These are phyloP conservation scores for Aleurites moluccanus DNA, from an alignment of 441 rosid genomes.

Conservation along the genomic window DNA sequence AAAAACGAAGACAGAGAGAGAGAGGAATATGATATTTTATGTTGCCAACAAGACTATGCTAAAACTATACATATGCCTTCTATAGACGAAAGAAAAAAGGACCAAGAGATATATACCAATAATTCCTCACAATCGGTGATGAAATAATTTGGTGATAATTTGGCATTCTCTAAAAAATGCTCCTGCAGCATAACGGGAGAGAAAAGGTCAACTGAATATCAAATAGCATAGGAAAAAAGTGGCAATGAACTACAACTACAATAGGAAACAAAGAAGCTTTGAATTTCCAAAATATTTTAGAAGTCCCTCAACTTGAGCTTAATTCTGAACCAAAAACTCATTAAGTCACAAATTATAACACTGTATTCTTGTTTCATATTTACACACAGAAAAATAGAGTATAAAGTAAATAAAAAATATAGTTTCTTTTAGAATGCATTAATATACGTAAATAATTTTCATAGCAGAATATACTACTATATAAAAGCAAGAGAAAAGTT, in stretches of 20 bases:
- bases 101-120: constrained; percentile 47
- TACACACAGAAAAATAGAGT: not conserved
- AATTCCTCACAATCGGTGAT: constrained; percentile 73
- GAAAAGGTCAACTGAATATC: not conserved
- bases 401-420: not conserved
- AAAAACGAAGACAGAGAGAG: not conserved
- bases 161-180: constrained; percentile 79
- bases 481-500: not conserved
- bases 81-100: not conserved
- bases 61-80: constrained; percentile 9
- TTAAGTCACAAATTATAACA: not conserved
- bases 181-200: constrained; percentile 45
- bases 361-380: not conserved
- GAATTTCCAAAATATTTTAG: constrained; percentile 3
- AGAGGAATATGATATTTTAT: not conserved
- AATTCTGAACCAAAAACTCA: not conserved
- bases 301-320: not conserved
- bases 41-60: constrained; percentile 12
- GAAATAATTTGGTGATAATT: constrained; percentile 79
- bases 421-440: not conserved
- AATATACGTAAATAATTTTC: not conserved
- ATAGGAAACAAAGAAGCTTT: not conserved
- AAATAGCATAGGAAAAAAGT: not conserved
- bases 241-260: not conserved
- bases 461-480: not conserved